phyloP scores from a whole-genome alignment of 441 rosid species.

The Breynia disticha region DNA sequence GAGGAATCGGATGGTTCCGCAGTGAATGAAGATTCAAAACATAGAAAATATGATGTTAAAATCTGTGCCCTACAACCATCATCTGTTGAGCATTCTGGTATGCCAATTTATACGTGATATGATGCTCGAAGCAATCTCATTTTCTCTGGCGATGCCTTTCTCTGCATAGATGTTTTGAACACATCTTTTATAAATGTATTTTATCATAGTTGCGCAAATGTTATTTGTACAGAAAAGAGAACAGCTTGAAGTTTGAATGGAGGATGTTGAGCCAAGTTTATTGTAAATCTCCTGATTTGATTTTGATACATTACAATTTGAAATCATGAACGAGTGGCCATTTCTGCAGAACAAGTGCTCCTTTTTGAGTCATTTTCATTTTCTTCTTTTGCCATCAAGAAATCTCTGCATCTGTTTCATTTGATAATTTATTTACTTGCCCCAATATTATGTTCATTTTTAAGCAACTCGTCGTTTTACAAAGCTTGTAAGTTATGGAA shows the following conservation, averaged over 20 bases:
- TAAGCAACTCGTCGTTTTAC: too few species aligned
- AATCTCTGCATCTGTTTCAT: too few species aligned
- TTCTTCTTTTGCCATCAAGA: too few species aligned
- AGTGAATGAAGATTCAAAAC: conserved; percentile 22
- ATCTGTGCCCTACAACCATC: conserved; percentile 87
- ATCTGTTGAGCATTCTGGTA: conserved; percentile 27
- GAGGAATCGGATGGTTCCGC: conserved; percentile 42
- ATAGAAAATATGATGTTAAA: conserved; percentile 54
- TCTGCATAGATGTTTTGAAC: conserved; percentile 14
- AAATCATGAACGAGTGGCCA: too few species aligned
- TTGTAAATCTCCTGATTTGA: neutral
- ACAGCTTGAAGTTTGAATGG: conserved; percentile 5
- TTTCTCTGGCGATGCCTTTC: conserved; percentile 14
- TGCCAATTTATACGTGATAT: conserved; percentile 25
- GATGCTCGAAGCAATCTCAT: conserved; percentile 12
- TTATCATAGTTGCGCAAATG: conserved; percentile 1
- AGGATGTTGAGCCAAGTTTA: conserved; percentile 7
- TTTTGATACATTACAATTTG: conserved; percentile 4
- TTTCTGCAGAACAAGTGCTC: too few species aligned
- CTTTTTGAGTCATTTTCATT: too few species aligned
- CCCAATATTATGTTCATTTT: too few species aligned
- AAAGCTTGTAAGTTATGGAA: too few species aligned
- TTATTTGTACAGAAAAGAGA: conserved; percentile 17
- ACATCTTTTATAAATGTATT: conserved; percentile 4
- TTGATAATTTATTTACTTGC: too few species aligned